Percentiles rank a stretch among this genome's conserved stretches.
These are phyloP conservation scores for Iris macrosiphon DNA, from an alignment of 106 monocot genomes.

Conservation along the genomic window DNA sequence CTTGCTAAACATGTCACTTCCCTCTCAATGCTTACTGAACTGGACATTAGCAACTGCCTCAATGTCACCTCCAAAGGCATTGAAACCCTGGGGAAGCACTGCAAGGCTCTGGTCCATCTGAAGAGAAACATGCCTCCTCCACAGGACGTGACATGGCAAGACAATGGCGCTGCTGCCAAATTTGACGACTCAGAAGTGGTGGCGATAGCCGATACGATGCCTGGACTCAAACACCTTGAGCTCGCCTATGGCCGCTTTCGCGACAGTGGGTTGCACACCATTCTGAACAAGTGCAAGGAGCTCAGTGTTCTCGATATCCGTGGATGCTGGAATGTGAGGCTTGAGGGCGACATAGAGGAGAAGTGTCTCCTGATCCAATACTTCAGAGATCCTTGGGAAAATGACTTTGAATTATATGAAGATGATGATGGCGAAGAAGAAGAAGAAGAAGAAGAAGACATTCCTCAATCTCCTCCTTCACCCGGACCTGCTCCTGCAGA, in stretches of 20 bases:
- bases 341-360: conserved; percentile 13
- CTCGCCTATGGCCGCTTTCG: conserved; percentile 44
- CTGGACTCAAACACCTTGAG: conserved; percentile 36
- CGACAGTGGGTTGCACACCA: conserved; percentile 24
- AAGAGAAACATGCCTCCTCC: conserved; percentile 46
- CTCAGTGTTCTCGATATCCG: conserved; percentile 41
- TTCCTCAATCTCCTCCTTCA: too few relatives aligned
- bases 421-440: background rate
- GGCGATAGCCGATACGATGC: conserved; percentile 41
- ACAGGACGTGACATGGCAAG: background rate
- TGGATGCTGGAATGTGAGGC: conserved; percentile 39
- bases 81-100: conserved; percentile 29
- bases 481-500: too few relatives aligned
- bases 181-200: conserved; percentile 37
- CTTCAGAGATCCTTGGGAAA: conserved; percentile 28
- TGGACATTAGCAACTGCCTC: conserved; percentile 59
- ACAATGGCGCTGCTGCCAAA: background rate
- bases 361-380: conserved; percentile 18
- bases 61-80: conserved; percentile 46
- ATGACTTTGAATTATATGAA: conserved; percentile 1
- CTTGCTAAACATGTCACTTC: conserved; percentile 14
- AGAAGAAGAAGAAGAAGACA: too few relatives aligned
- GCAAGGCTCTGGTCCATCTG: conserved; percentile 35
- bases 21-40: conserved; percentile 15
- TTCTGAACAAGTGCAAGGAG: conserved; percentile 27